Evolutionary conservation across 2,329 filamentous ascomycete species (phyloP), one percentile per base, ranked within the genome.

Genomic region (Dothiorella sarmentorum): DNA sequence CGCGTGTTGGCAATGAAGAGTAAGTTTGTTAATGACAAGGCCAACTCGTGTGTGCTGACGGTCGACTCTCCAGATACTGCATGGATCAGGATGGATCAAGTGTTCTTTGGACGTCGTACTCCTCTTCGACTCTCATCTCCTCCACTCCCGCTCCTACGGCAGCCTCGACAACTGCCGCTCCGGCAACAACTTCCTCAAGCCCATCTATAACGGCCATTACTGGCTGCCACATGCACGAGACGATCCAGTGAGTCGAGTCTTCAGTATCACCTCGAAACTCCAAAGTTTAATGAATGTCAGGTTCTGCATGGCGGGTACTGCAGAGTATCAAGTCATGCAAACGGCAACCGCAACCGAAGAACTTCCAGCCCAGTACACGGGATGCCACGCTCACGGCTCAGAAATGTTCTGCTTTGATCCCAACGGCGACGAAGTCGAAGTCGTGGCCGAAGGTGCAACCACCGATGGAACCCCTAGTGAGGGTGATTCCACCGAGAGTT

Each of bases 371-470:
- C 73, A 81, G 55, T 89, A 85, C 65, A 88, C 85, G 0, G 83
- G 73, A 57, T 90, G 88, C 67, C 86, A 90, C 68, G 65, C 72
- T 0, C 86, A 90, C 70, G 85, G 76, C 15, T 66, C 70, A 3
- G 78, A 85, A 44, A 78, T 78, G 84, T 88, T 78, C 71, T 90
- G 86, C 63, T 67, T 87, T n/a, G 81, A 76, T 22, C 75, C 80
- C 1, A 73, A 79, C 37, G 85, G 85, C 17, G 76, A 81, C 22
- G 85, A 90, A 52, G 82, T 88, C n/a, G 65, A 82, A 55, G 73
- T 88, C 13, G 63, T 80, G 1, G 70, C 74, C 22, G 75, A 78
- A 13, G 66, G 66, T 2, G 66, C 67, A 0, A 65, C 66, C n/a
- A n/a, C n/a, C n/a, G n/a, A n/a, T n/a, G n/a, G n/a, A n/a, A n/a